Base-by-base conservation (phyloP, 2,329 filamentous ascomycete species). In the Aspergillus sp. region DNA sequence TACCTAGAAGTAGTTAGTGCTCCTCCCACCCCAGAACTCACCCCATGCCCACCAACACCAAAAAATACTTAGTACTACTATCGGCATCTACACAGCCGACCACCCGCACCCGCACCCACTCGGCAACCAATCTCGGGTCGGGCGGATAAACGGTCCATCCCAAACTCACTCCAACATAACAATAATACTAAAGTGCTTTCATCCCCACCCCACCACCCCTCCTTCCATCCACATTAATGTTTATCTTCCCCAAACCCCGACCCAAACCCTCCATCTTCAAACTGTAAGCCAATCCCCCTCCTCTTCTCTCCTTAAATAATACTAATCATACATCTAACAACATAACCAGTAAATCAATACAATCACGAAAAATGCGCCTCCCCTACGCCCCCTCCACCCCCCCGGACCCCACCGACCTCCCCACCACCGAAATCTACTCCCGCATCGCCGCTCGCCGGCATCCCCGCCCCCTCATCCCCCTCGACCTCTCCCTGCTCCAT, bases 401-500 rank as follows among this genome's bases (percentile, higher is more conserved):
- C 0, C 69, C 69, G 7, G 8, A 21, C 17, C 45, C 61, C 6
- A 49, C 60, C 10, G 63, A 68, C 45, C 43, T 69, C 49, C 67
- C 75, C 6, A 75, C 72, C 48, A 65, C 73, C 57, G 76, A 75
- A 19, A 87, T 91, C 70, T 84, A 90, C 65, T 67, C 79, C 53
- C 88, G 88, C 68, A 86, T 92, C 69, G 78, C 80, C 9, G 86
- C 84, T 36, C 88, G 90, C 15, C 87, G 90, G 23, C 77, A 81
- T 2, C 89, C 90, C 0, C 86, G 89, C 1, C 88, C 89, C 2
- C 84, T 94, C 19, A 89, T 91, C 61, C 78, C 88, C 0, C 85
- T 94, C n/a, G 91, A 94, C 73, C 84, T 91, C 2, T 82, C 91
- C 2, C 85, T 94, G 1, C 83, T 94, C 12, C 91, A 94, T 79